These are phyloP conservation scores for Eucalyptus pauciflora DNA, from an alignment of 345 rosid genomes.

Conservation along the genomic window DNA sequence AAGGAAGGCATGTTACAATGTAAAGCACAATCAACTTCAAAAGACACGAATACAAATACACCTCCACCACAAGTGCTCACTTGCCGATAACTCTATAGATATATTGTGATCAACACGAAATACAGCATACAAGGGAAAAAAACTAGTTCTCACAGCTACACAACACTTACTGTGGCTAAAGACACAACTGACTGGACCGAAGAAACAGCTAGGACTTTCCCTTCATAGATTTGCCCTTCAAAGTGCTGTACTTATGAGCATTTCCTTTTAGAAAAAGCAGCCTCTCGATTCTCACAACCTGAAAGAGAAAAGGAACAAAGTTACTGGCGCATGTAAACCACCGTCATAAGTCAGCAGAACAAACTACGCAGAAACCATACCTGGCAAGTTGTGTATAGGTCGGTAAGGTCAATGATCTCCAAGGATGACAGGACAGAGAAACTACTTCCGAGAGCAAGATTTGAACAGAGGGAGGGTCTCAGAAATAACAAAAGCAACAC, in stretches of 20 bases:
- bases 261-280: neutral
- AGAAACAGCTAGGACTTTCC: neutral
- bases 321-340: neutral
- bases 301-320: neutral
- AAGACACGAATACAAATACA: neutral
- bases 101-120: neutral
- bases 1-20: neutral
- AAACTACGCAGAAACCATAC: neutral
- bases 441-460: neutral
- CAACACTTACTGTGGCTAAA: neutral
- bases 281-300: neutral
- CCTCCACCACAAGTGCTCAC: neutral
- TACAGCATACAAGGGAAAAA: neutral
- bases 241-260: neutral
- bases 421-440: neutral
- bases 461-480: neutral
- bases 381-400: neutral
- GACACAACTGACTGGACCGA: neutral
- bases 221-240: neutral
- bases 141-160: neutral
- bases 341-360: neutral
- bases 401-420: conserved; percentile 14
- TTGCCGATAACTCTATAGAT: neutral
- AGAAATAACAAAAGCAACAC: neutral
- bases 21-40: neutral